Conservation (phyloP, 2,329 filamentous ascomycete species). For the Pseudogymnoascus sp. region DNA sequence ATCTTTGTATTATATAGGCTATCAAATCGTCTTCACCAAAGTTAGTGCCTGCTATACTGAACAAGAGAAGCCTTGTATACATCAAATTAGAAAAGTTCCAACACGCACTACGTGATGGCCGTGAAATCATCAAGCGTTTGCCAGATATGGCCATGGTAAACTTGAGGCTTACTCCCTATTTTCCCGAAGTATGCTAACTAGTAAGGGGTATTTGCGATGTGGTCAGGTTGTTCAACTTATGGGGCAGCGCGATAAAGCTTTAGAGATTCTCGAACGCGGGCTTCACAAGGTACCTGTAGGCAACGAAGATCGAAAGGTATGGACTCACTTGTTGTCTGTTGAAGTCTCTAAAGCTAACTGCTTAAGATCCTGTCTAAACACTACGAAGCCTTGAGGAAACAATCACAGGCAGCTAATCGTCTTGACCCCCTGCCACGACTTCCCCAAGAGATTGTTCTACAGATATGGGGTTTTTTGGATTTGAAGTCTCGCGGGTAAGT, state of each 20-base stretch:
- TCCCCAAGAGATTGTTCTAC: background rate
- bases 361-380: background rate
- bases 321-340: background rate
- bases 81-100: slow-evolving; percentile 27
- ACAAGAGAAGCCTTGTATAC: slow-evolving; percentile 30
- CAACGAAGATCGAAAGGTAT: slow-evolving; percentile 23
- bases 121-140: slow-evolving; percentile 28
- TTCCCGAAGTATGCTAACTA: background rate
- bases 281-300: slow-evolving; percentile 29
- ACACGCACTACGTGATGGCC: slow-evolving; percentile 27
- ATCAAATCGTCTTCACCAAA: slow-evolving; percentile 19
- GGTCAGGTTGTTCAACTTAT: slow-evolving; percentile 28
- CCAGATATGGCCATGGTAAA: slow-evolving; percentile 26
- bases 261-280: slow-evolving; percentile 30
- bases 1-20: background rate
- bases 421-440: background rate
- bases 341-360: background rate
- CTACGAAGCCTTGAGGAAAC: background rate
- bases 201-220: slow-evolving; percentile 30
- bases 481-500: background rate
- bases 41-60: slow-evolving; percentile 22
- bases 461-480: background rate
- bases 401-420: background rate
- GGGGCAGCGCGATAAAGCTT: slow-evolving; percentile 24
- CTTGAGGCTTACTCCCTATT: background rate